phyloP scores from a whole-genome alignment of 306 rosid species.

The Cyclanthera cordifolia region DNA sequence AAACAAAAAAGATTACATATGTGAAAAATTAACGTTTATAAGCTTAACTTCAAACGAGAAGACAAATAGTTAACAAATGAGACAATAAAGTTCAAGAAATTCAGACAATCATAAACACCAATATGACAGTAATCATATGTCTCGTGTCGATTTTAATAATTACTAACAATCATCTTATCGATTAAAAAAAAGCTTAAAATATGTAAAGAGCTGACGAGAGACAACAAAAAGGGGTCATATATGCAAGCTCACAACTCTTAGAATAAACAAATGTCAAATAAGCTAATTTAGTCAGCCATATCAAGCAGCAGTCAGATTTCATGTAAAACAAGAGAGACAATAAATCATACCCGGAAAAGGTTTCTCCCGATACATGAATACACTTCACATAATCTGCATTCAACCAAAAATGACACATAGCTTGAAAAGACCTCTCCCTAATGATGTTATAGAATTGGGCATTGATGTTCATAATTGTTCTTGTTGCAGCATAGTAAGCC shows the following conservation, averaged over 20 bases:
- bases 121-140: neutral
- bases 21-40: too few relatives aligned
- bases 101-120: too few relatives aligned
- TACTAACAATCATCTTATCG: neutral
- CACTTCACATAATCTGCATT: constrained; percentile 96
- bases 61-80: neutral
- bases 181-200: neutral
- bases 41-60: too few relatives aligned
- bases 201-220: neutral
- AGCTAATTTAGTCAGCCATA: neutral
- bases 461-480: constrained; percentile 76
- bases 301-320: neutral
- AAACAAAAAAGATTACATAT: neutral
- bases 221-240: neutral
- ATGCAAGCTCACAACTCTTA: too few relatives aligned
- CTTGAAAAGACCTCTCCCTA: constrained; percentile 57
- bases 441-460: constrained; percentile 72
- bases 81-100: too few relatives aligned
- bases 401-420: constrained; percentile 87
- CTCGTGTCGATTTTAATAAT: neutral
- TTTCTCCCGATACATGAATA: constrained; percentile 80
- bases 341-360: constrained; percentile 67
- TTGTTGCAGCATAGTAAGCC: constrained; percentile 94
- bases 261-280: neutral
- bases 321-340: neutral